Evolutionary conservation across 345 rosid species (phyloP), one percentile per base, ranked within the genome.

Genomic region (Linum tenue): DNA sequence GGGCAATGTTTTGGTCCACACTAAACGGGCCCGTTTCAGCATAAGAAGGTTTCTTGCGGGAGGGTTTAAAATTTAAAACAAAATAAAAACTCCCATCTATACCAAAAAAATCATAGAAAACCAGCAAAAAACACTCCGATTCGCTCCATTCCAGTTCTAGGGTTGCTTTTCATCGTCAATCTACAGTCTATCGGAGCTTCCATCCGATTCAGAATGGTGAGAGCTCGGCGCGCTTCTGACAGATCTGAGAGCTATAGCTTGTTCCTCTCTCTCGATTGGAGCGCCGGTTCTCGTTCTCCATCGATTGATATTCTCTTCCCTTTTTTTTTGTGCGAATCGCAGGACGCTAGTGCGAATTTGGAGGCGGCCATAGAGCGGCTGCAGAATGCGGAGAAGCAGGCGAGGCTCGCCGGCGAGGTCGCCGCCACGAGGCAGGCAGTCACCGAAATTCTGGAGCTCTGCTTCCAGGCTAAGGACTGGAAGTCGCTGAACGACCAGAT

Each of bases 391-490:
- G 96, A 89, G 86, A 89, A 92, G 83, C 95, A 84, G 73, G 83
- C 79, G 97, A 82, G 97, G 66, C 71, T 82, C 3, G 88, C 88
- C 56, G 88, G 88, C 12, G 94, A 92, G 3, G 95, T 89, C 39
- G 67, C 88, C 43, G 95, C 83, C 5, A 87, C 92, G n/a, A 92
- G 79, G 72, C 87, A 84, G 80, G 85, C 95, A 2, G 90, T 74
- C 17, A 82, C 83, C 15, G 90, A 90, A 35, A 90, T 90, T 71
- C 67, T 89, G 41, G 75, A 83, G 65, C 91, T 87, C 39, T 92
- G 98, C 82, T 90, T 87, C 76, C 83, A 90, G 58, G 98, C 88
- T 2, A 84, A 84, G 44, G 95, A 86, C 66, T 92, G 97, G 91
- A 89, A 84, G 71, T 57, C 83, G 55, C 80, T 87, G 5, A 85